phyloP scores from a whole-genome alignment of 441 rosid genomes.

The Erodium trifolium region DNA sequence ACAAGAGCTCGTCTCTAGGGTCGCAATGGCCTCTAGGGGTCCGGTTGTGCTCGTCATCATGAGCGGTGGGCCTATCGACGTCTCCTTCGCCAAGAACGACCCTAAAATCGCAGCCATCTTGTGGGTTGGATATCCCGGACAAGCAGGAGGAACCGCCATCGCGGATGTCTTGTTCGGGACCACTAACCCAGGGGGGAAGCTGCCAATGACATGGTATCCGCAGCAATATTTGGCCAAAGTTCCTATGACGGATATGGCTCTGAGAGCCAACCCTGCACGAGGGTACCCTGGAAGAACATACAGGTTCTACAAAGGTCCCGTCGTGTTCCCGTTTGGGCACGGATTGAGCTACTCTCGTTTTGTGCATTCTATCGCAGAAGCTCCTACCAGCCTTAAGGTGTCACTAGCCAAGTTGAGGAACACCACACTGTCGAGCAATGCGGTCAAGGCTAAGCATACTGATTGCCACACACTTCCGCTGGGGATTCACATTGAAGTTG shows the following conservation, averaged over 20 bases:
- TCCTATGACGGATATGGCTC: constrained; percentile 64
- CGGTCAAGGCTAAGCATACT: constrained; percentile 41
- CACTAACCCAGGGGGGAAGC: constrained; percentile 54
- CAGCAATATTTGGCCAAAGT: constrained; percentile 45
- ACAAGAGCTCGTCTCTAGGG: constrained; percentile 54
- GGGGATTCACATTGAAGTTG: constrained; percentile 43
- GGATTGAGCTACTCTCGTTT: constrained; percentile 64
- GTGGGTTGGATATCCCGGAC: constrained; percentile 77
- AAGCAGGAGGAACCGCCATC: constrained; percentile 64
- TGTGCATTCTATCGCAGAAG: constrained; percentile 31
- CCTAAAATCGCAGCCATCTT: constrained; percentile 48
- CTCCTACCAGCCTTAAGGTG: constrained; percentile 28
- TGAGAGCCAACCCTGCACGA: constrained; percentile 37
- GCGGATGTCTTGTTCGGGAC: constrained; percentile 50
- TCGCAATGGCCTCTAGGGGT: constrained; percentile 47
- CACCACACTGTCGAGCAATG: constrained; percentile 30
- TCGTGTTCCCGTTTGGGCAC: constrained; percentile 72
- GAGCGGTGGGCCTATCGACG: constrained; percentile 63
- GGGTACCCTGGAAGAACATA: constrained; percentile 61
- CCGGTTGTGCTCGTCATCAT: constrained; percentile 48
- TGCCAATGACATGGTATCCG: constrained; percentile 79
- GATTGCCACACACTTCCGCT: constrained; percentile 40
- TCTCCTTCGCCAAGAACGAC: constrained; percentile 51
- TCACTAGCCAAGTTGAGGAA: constrained; percentile 26
- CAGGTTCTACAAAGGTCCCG: constrained; percentile 82